Conservation (phyloP, 2,329 filamentous ascomycete species). For the Aspergillus brunneoviolaceus region DNA sequence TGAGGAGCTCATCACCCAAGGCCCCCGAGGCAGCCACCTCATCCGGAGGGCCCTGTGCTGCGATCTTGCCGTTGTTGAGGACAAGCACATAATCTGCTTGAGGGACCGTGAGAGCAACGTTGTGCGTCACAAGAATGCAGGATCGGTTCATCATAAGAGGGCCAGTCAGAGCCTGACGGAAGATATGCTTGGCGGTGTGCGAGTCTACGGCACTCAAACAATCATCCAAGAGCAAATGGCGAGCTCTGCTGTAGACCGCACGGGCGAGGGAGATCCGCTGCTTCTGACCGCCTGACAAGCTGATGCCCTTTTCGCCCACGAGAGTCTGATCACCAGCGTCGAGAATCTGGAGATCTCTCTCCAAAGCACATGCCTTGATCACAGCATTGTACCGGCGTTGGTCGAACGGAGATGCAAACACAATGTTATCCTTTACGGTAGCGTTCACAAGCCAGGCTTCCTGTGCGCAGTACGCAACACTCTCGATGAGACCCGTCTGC, state of each 20-base stretch:
- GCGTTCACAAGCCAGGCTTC: constrained; percentile 96
- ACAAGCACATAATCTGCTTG: constrained; percentile 77
- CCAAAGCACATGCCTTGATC: constrained; percentile 83
- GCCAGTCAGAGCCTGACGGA: constrained; percentile 86
- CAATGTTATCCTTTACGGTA: constrained; percentile 91
- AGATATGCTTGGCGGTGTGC: constrained; percentile 97
- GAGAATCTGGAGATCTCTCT: constrained; percentile 87
- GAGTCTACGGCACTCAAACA: constrained; percentile 96
- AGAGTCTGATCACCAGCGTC: constrained; percentile 90
- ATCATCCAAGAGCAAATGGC: constrained; percentile 88
- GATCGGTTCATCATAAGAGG: constrained; percentile 85
- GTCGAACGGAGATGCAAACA: constrained; percentile 81
- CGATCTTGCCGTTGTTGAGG: constrained; percentile 81
- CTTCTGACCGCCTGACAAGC: constrained; percentile 94
- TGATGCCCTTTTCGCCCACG: constrained; percentile 96
- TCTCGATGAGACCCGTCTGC: constrained; percentile 83
- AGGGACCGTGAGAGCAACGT: constrained; percentile 82
- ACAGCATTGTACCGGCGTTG: constrained; percentile 83
- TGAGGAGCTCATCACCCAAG: constrained; percentile 80
- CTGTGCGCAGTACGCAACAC: constrained; percentile 93
- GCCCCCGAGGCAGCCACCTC: constrained; percentile 84
- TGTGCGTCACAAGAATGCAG: constrained; percentile 94
- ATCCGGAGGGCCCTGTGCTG: constrained; percentile 71
- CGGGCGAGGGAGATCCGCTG: constrained; percentile 96
- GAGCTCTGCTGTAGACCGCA: constrained; percentile 92